Conservation (phyloP, 306 rosid genomes). For the Luffa acutangula region DNA sequence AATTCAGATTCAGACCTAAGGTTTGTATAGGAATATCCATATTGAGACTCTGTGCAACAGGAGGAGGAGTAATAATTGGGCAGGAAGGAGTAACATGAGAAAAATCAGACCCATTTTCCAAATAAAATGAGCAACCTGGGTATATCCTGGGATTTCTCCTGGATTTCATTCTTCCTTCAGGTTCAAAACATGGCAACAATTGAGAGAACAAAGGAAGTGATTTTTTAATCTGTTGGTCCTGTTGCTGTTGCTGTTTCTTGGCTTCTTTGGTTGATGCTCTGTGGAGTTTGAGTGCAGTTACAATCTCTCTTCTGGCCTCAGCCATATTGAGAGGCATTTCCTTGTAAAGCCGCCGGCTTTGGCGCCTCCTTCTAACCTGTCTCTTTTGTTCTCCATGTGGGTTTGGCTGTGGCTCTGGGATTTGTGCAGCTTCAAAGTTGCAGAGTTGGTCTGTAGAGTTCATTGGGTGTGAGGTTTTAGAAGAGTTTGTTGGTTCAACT, state of each 20-base stretch:
- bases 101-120: conserved; percentile 8
- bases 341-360: conserved; percentile 61
- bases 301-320: conserved; percentile 89
- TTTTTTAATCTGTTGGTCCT: conserved; percentile 19
- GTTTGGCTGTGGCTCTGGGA: conserved; percentile 6
- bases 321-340: conserved; percentile 80
- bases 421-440: conserved; percentile 11
- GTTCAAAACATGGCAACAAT: conserved; percentile 20
- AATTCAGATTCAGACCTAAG: conserved; percentile 73
- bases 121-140: conserved; percentile 9
- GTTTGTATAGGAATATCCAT: conserved; percentile 58
- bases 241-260: conserved; percentile 37
- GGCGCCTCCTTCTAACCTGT: conserved; percentile 74
- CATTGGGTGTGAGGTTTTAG: conserved; percentile 31
- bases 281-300: conserved; percentile 76
- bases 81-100: too few species aligned
- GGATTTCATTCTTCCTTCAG: conserved; percentile 35
- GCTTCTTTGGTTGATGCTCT: conserved; percentile 86
- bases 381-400: conserved; percentile 43
- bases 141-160: conserved; percentile 35
- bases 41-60: conserved; percentile 35
- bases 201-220: conserved; percentile 13
- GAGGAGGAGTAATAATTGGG: conserved; percentile 19
- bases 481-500: conserved; percentile 10
- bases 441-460: background rate